These are phyloP conservation scores for Aurantiochytrium sp. DNA, from an alignment of 108 stramenopile species.

Conservation along the genomic window DNA sequence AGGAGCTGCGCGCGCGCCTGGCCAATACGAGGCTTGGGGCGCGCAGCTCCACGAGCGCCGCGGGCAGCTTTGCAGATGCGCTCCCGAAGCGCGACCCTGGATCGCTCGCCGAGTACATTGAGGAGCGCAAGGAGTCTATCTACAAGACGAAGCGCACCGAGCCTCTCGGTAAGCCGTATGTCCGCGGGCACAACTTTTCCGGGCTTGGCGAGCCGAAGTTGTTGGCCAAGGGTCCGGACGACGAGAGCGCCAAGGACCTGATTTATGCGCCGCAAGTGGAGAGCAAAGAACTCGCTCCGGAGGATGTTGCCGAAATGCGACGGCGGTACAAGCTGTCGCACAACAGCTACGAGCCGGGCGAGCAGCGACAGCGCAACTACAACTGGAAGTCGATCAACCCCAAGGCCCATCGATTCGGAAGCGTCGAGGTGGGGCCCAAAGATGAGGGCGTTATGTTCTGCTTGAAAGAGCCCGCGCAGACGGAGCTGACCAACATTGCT, in stretches of 20 bases:
- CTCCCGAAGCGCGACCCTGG: neutral
- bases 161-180: conserved; percentile 56
- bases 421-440: conserved; percentile 37
- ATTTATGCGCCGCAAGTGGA: conserved; percentile 48
- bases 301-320: conserved; percentile 22
- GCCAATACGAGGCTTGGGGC: neutral
- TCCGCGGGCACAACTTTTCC: conserved; percentile 56
- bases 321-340: conserved; percentile 42
- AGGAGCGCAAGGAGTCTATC: conserved; percentile 37
- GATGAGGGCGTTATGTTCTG: conserved; percentile 50
- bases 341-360: conserved; percentile 54
- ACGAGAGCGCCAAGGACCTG: conserved; percentile 52
- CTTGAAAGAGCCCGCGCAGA: conserved; percentile 44
- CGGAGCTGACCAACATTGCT: conserved; percentile 33
- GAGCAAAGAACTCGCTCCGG: neutral
- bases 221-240: neutral
- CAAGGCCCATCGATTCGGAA: conserved; percentile 33
- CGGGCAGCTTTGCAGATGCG: neutral
- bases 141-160: conserved; percentile 49
- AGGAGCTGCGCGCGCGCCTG: neutral
- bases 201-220: conserved; percentile 37
- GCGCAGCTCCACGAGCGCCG: neutral
- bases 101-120: neutral
- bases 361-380: conserved; percentile 63
- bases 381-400: conserved; percentile 53